phyloP scores from a whole-genome alignment of 2,329 filamentous ascomycete genomes.

The Dothideomycetidae sp. region DNA sequence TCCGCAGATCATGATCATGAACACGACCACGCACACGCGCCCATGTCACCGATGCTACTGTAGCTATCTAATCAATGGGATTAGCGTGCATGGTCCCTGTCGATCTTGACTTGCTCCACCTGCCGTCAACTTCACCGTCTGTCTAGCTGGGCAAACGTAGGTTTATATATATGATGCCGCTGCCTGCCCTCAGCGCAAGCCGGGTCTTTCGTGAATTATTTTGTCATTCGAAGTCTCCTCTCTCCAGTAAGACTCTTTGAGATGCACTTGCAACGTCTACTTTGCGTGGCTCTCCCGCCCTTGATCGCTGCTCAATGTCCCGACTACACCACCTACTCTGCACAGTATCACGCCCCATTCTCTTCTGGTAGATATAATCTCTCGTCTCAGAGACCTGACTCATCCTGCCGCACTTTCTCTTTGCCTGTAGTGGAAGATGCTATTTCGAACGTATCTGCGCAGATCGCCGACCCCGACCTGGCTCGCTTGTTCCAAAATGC shows the following conservation, averaged over 20 bases:
- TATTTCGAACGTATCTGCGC: conserved; percentile 19
- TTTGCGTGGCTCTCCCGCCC: conserved; percentile 3
- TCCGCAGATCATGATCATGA: conserved; percentile 5
- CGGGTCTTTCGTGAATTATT: too few species aligned
- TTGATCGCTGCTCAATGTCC: conserved; percentile 25
- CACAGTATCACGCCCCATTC: conserved; percentile 28
- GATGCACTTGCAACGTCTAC: conserved; percentile 1
- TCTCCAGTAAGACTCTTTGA: background rate
- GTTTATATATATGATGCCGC: too few species aligned
- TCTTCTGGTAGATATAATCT: conserved; percentile 32
- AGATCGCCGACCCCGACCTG: conserved; percentile 43
- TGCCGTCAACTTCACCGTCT: too few species aligned
- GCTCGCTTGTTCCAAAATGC: conserved; percentile 57
- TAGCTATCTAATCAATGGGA: too few species aligned
- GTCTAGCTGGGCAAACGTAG: too few species aligned
- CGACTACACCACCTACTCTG: conserved; percentile 31
- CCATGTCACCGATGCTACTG: too few species aligned
- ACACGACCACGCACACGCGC: background rate
- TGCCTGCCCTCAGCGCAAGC: too few species aligned
- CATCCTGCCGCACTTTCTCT: conserved; percentile 34
- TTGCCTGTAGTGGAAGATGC: conserved; percentile 29
- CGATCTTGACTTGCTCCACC: too few species aligned
- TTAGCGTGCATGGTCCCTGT: too few species aligned
- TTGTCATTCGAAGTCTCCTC: too few species aligned
- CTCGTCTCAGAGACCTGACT: conserved; percentile 30